Percentiles rank a stretch among this genome's conserved stretches.
These are phyloP conservation scores for Claviceps sp. DNA, from an alignment of 2,329 filamentous ascomycete genomes.

Conservation along the genomic window DNA sequence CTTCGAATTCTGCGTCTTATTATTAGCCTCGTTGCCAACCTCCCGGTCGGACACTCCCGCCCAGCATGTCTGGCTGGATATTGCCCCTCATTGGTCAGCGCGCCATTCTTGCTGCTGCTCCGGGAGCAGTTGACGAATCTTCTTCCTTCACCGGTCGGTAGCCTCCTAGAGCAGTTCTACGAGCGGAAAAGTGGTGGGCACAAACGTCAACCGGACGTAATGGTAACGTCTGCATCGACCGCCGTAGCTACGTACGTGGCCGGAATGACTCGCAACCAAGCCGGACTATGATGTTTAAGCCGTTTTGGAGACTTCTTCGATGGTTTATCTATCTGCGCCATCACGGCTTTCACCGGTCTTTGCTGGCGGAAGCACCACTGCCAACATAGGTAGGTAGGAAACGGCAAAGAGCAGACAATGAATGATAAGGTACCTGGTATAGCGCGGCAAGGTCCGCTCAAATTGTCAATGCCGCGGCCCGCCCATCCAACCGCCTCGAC, in stretches of 20 bases:
- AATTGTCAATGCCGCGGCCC: too few species aligned
- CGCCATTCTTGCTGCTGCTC: not conserved
- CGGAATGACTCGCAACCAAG: not conserved
- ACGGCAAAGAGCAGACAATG: too few species aligned
- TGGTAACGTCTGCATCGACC: not conserved
- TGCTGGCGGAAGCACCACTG: too few species aligned
- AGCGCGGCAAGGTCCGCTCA: too few species aligned
- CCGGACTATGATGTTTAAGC: not conserved
- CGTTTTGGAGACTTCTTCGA: not conserved
- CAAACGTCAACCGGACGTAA: constrained; percentile 2
- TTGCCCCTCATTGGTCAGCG: constrained; percentile 1
- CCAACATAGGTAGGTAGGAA: too few species aligned
- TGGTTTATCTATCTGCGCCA: not conserved
- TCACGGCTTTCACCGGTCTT: too few species aligned
- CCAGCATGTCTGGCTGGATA: not conserved
- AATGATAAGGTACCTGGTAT: too few species aligned
- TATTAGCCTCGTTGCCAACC: too few species aligned
- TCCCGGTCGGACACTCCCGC: not conserved
- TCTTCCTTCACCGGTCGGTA: constrained; percentile 1
- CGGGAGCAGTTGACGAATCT: not conserved
- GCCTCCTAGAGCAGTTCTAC: not conserved
- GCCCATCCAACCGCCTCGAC: too few species aligned
- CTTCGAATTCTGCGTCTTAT: too few species aligned
- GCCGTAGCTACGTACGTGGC: not conserved
- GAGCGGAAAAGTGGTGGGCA: not conserved